phyloP scores from a whole-genome alignment of 176 grass and related monocot genomes.

The Cocos nucifera region DNA sequence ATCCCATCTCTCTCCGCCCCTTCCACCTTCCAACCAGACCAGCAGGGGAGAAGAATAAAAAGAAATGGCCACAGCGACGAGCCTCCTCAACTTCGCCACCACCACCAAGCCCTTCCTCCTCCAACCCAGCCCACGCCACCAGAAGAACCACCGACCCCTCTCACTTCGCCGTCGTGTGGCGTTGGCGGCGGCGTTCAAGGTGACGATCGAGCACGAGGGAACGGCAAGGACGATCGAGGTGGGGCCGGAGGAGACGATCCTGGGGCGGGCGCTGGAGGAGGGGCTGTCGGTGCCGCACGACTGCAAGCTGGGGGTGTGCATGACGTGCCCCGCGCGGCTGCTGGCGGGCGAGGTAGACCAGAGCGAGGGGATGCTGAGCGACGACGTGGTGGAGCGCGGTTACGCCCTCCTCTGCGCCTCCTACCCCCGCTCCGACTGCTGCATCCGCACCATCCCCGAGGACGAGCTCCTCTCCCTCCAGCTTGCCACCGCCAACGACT shows the following conservation, averaged over 20 bases:
- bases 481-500: constrained; percentile 91
- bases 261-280: constrained; percentile 71
- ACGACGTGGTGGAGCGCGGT: constrained; percentile 66
- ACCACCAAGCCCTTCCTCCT: not conserved
- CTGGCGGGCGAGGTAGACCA: constrained; percentile 75
- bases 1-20: no score
- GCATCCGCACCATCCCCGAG: constrained; percentile 84
- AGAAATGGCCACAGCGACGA: not conserved
- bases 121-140: not conserved
- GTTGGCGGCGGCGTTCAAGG: constrained; percentile 36
- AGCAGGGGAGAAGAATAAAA: no score
- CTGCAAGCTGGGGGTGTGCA: constrained; percentile 98
- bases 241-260: constrained; percentile 70
- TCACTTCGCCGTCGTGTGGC: not conserved
- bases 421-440: constrained; percentile 86
- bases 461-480: constrained; percentile 87
- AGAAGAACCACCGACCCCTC: not conserved
- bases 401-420: constrained; percentile 78
- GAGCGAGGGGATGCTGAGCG: constrained; percentile 96
- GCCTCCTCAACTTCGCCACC: constrained; percentile 3
- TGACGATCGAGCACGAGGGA: constrained; percentile 83
- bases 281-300: constrained; percentile 80
- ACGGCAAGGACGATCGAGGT: constrained; percentile 56
- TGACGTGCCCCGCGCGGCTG: constrained; percentile 87
- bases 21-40: no score